Percentiles rank a stretch among this genome's conserved stretches.
Conservation (phyloP, 805 yeast species). For the Ogataea haglerorum region DNA sequence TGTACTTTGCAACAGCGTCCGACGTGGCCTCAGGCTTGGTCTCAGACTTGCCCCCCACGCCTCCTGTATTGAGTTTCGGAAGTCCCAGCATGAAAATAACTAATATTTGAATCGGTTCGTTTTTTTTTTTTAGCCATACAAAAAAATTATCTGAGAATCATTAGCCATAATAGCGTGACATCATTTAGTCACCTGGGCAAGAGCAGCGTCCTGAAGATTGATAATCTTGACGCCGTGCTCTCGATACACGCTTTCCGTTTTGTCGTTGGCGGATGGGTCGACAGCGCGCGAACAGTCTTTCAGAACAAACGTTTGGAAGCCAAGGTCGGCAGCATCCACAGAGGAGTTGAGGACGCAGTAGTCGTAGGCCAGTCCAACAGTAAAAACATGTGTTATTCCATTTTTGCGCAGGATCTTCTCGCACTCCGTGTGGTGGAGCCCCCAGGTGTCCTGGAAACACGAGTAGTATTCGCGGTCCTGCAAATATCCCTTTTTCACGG, state of each 20-base stretch:
- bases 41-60: slow-evolving; percentile 28
- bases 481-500: slow-evolving; percentile 69
- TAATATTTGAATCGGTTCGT: background rate
- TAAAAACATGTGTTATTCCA: slow-evolving; percentile 55
- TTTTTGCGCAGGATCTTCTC: slow-evolving; percentile 42
- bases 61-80: slow-evolving; percentile 30
- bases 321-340: slow-evolving; percentile 56
- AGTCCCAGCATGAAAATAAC: slow-evolving; percentile 10
- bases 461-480: slow-evolving; percentile 82
- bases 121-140: background rate
- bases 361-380: slow-evolving; percentile 85
- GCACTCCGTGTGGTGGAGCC: slow-evolving; percentile 64
- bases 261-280: slow-evolving; percentile 36
- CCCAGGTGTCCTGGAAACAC: slow-evolving; percentile 81
- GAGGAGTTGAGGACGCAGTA: slow-evolving; percentile 82
- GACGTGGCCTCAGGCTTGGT: slow-evolving; percentile 26
- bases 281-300: slow-evolving; percentile 57
- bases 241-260: slow-evolving; percentile 33
- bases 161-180: no score
- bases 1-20: slow-evolving; percentile 45
- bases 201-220: slow-evolving; percentile 8
- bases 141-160: no score
- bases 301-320: slow-evolving; percentile 63
- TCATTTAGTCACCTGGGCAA: slow-evolving; percentile 7
- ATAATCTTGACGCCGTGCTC: slow-evolving; percentile 34